Conservation (phyloP, 2,329 filamentous ascomycete species). For the Fusarium incarnatum region DNA sequence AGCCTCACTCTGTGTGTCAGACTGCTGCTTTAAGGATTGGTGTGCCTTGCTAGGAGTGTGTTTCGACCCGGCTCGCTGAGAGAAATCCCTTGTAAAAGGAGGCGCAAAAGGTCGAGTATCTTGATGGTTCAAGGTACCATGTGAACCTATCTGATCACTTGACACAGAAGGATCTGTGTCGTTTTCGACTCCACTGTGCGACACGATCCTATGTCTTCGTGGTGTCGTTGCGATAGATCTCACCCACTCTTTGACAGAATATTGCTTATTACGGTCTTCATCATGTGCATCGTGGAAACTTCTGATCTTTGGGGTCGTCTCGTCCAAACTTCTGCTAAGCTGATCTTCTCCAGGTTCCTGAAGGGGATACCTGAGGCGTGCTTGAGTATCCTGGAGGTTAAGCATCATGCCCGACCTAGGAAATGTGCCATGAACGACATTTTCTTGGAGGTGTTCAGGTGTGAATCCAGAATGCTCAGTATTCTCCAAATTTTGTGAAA, state of each 20-base stretch:
- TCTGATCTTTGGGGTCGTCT: slow-evolving; percentile 5
- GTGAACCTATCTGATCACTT: not conserved
- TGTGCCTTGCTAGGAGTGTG: slow-evolving; percentile 11
- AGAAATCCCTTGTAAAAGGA: slow-evolving; percentile 21
- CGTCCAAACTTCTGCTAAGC: not conserved
- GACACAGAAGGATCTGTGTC: not conserved
- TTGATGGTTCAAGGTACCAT: not conserved
- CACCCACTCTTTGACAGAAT: slow-evolving; percentile 20
- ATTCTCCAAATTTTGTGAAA: slow-evolving; percentile 29
- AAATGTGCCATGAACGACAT: not conserved
- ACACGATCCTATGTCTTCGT: slow-evolving; percentile 11
- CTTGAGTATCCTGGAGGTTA: slow-evolving; percentile 26
- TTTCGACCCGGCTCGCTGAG: slow-evolving; percentile 3
- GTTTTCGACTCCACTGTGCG: not conserved
- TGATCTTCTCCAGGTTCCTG: not conserved
- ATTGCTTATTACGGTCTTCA: slow-evolving; percentile 8
- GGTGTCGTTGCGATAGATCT: slow-evolving; percentile 22
- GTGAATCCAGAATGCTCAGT: slow-evolving; percentile 40
- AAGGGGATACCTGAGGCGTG: slow-evolving; percentile 17
- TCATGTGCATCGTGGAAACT: slow-evolving; percentile 4
- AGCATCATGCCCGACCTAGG: slow-evolving; percentile 31
- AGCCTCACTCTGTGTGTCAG: slow-evolving; percentile 11
- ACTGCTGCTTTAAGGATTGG: slow-evolving; percentile 22
- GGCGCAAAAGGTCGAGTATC: slow-evolving; percentile 4
- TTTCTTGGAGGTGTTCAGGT: slow-evolving; percentile 24